Evolutionary conservation across 768 basidiomycete genomes (phyloP).

Genomic region (Coprinopsis cinerea): DNA sequence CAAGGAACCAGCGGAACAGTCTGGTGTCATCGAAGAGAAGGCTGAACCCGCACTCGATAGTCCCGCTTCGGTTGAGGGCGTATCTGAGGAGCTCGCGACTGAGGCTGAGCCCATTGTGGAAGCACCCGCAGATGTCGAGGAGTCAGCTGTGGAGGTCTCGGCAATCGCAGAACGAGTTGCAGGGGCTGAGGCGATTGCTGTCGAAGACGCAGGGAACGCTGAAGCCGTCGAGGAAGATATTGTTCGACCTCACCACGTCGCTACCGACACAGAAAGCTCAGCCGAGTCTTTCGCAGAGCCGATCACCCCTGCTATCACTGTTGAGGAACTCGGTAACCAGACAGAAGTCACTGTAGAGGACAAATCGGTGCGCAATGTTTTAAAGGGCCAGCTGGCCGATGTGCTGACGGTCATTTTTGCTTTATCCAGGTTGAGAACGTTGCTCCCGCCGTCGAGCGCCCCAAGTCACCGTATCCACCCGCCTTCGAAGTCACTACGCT

Average conservation of each 20-base stretch:
- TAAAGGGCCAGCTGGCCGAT: no score
- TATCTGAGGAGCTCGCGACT: not conserved
- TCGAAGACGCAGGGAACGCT: no score
- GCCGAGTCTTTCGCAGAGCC: conserved; percentile 9
- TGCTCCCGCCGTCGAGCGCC: conserved; percentile 27
- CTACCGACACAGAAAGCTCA: conserved; percentile 7
- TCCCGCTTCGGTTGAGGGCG: not conserved
- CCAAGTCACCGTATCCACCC: conserved; percentile 47
- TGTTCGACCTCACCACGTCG: not conserved
- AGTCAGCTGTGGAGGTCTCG: not conserved
- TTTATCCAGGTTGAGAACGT: conserved; percentile 1
- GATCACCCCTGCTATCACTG: not conserved
- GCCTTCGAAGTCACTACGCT: conserved; percentile 47
- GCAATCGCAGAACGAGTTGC: no score
- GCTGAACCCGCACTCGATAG: not conserved
- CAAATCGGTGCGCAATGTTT: not conserved
- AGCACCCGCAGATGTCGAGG: not conserved
- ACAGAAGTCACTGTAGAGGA: not conserved
- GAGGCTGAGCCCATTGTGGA: no score
- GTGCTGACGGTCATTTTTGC: no score
- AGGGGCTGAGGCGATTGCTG: no score
- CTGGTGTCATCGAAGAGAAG: not conserved
- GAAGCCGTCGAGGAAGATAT: conserved; percentile 1
- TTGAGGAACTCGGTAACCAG: not conserved
- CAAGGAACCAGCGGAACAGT: not conserved